Percentiles rank a stretch among this genome's conserved stretches.
These are phyloP conservation scores for Penicillium sp. DNA, from an alignment of 2,329 filamentous ascomycete species.

Conservation along the genomic window DNA sequence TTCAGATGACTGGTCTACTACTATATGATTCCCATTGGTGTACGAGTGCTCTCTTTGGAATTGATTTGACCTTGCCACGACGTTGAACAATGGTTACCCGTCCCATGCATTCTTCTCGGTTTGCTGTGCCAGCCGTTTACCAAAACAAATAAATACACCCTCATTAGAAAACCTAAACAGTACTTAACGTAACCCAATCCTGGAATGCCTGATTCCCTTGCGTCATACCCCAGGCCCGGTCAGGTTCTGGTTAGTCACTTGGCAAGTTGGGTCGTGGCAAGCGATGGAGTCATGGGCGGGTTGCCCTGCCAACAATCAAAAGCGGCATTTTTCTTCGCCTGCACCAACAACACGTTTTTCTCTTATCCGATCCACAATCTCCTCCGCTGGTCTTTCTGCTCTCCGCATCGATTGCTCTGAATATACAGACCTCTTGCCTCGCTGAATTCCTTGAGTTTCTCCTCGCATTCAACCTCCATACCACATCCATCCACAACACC, in stretches of 20 bases:
- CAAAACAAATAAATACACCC: background rate
- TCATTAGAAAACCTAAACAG: background rate
- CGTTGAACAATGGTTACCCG: constrained; percentile 2
- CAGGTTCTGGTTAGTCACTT: background rate
- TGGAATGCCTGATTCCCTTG: constrained; percentile 6
- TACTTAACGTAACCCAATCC: background rate
- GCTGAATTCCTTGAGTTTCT: constrained; percentile 2
- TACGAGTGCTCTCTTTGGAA: background rate
- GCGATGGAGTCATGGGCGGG: constrained; percentile 9
- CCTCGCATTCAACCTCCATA: constrained; percentile 3
- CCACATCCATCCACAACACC: background rate
- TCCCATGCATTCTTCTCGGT: constrained; percentile 11
- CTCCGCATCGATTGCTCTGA: constrained; percentile 6
- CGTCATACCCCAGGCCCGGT: background rate
- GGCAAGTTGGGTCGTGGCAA: background rate
- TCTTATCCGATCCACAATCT: constrained; percentile 24
- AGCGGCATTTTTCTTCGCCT: constrained; percentile 28
- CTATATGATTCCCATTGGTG: constrained; percentile 14
- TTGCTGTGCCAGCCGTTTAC: background rate
- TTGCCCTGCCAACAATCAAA: constrained; percentile 46
- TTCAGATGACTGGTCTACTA: constrained; percentile 13
- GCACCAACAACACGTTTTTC: constrained; percentile 30
- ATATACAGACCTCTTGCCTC: background rate
- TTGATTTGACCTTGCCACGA: background rate
- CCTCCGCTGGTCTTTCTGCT: background rate